Base-by-base conservation (phyloP, 164 flowering plant genomes). In the Umbellularia californica region DNA sequence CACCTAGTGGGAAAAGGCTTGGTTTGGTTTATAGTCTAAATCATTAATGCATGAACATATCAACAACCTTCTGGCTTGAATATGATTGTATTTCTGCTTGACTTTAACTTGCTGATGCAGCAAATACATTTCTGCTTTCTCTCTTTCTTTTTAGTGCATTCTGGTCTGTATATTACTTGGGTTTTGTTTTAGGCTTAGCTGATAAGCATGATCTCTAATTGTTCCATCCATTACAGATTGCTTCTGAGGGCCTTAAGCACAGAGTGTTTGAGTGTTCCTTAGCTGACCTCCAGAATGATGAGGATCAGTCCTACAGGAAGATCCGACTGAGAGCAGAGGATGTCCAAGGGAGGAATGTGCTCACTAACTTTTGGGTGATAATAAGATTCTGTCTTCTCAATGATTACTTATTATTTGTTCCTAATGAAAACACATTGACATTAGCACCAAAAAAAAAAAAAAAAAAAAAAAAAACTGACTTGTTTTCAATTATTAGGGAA, bases 161-260 rank as follows among this genome's bases (percentile, higher is more conserved):
- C 3, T 67, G 15, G 17, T 67, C 15, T 28, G 2, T 65, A 14
- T 24, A 10, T 66, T 55, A 20, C 17, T 55, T 55, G 20, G 20
- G 14, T 19, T 13, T 67, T 67, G n/a, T 67, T 67, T 67, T 10
- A 30, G 35, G 35, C 35, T 3, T 30, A 2, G 28, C 12, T 67
- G 15, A 2, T 19, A 30, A 17, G 27, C 3, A 35, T 67, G 22
- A 30, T n/a, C 15, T 67, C 22, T 30, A 17, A 67, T 67, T 23
- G 14, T 27, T 67, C 27, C 50, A 27, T 12, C 72, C 35, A 12
- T 55, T 13, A 50, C 81, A 83, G 85, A 83, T 83, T 74, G 85
- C 85, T 50, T 82, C 85, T 3, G 85, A 82, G 67, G 85, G 85
- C 33, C 85, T 82, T 30, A 83, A 83, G 72, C 81, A 80, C 70